A percentile compares a stretch with the other conserved stretches of the same genome.
These are phyloP conservation scores for Nitzschia putrida DNA, from an alignment of 108 stramenopile genomes.

Conservation along the genomic window DNA sequence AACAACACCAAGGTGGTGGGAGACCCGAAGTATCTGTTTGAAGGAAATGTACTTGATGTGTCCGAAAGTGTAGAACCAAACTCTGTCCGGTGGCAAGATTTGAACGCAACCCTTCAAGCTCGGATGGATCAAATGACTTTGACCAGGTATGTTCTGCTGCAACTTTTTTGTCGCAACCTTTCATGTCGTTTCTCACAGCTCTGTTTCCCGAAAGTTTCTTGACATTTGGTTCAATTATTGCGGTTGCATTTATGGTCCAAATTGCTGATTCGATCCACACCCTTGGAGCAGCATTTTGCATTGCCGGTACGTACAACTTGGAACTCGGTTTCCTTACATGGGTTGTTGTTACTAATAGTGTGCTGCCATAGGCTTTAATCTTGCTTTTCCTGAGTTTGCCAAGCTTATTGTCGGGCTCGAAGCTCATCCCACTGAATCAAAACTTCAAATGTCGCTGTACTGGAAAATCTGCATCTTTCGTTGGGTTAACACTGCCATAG, in stretches of 20 bases:
- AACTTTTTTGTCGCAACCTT: conserved; percentile 45
- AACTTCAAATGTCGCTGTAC: conserved; percentile 71
- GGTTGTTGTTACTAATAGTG: too few relatives aligned
- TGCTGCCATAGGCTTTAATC: conserved; percentile 42
- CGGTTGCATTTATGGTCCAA: conserved; percentile 1
- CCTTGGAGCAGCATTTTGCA: conserved; percentile 18
- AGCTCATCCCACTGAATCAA: conserved; percentile 68
- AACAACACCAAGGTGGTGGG: conserved; percentile 20
- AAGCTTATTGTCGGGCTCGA: conserved; percentile 66
- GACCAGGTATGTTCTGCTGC: conserved; percentile 45
- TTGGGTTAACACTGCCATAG: conserved; percentile 80
- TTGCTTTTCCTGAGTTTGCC: conserved; percentile 74
- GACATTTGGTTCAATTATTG: conserved; percentile 14
- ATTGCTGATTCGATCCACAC: conserved; percentile 5
- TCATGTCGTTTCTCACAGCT: conserved; percentile 13
- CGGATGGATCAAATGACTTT: conserved; percentile 49
- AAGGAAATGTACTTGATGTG: conserved; percentile 47
- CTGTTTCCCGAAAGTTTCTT: not conserved
- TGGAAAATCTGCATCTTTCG: conserved; percentile 75
- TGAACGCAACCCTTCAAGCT: conserved; percentile 52
- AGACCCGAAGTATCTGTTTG: conserved; percentile 30
- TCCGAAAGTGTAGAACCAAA: conserved; percentile 77
- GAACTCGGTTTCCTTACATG: not conserved
- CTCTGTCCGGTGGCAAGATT: conserved; percentile 79
- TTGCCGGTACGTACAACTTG: conserved; percentile 10